Conservation (phyloP, 2,329 filamentous ascomycete species). For the Aquanectria penicillioides region DNA sequence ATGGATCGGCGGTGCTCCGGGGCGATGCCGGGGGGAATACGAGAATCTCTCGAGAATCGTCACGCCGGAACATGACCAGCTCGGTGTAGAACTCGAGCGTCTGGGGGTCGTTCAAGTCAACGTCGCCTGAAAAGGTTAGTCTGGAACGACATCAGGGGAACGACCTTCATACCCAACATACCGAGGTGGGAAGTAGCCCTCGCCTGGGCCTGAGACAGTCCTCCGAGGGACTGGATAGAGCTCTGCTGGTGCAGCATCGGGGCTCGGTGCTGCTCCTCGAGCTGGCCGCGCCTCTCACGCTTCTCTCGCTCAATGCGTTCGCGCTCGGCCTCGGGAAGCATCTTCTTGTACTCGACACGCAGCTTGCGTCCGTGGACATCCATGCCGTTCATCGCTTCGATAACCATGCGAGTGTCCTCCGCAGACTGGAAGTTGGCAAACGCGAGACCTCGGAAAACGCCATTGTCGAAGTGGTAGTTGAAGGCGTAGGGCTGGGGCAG, state of each 20-base stretch:
- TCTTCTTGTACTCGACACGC: conserved; percentile 98
- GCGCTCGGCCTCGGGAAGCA: conserved; percentile 93
- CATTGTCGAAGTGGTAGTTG: conserved; percentile 99
- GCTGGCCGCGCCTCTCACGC: conserved; percentile 91
- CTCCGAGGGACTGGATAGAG: conserved; percentile 83
- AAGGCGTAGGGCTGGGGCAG: conserved; percentile 97
- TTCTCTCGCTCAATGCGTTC: conserved; percentile 98
- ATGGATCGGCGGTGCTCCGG: conserved; percentile 89
- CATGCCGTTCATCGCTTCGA: conserved; percentile 93
- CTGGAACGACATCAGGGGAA: too few species aligned
- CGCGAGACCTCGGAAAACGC: conserved; percentile 92
- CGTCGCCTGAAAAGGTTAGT: conserved; percentile 60
- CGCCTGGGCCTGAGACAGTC: conserved; percentile 70
- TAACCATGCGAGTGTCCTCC: conserved; percentile 91
- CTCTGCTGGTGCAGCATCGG: conserved; percentile 82
- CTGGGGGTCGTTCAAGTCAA: conserved; percentile 91
- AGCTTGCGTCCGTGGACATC: conserved; percentile 95
- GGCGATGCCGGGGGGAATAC: conserved; percentile 85
- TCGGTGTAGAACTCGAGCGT: conserved; percentile 92
- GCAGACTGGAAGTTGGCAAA: conserved; percentile 98
- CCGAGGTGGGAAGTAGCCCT: conserved; percentile 57
- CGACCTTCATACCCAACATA: too few species aligned
- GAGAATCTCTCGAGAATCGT: conserved; percentile 78
- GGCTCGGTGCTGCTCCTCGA: conserved; percentile 94
- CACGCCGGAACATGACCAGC: conserved; percentile 87